Conservation (phyloP, 177 flowering plant species). For the Telopea speciosissima region DNA sequence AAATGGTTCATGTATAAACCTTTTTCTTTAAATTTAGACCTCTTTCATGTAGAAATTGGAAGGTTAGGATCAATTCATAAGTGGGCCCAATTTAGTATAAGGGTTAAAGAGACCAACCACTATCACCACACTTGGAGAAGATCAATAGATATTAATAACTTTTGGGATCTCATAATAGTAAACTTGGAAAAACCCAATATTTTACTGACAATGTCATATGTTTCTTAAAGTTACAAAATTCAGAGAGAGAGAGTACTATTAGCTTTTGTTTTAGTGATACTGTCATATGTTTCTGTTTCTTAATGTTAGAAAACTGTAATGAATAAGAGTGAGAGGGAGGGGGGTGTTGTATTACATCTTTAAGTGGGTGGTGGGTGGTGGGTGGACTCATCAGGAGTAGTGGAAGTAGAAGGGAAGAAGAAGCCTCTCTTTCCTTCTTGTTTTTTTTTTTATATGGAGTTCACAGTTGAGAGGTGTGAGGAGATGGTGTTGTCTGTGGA, state of each 20-base stretch:
- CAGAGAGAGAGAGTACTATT: conserved; percentile 20
- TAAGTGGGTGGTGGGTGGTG: conserved; percentile 12
- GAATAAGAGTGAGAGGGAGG: conserved; percentile 8
- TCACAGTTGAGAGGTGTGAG: conserved; percentile 32
- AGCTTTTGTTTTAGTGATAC: conserved; percentile 13
- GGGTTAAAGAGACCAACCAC: conserved; percentile 4
- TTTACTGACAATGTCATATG: conserved; percentile 30
- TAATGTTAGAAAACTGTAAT: conserved; percentile 18
- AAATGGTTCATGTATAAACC: background rate
- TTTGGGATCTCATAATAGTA: conserved; percentile 25
- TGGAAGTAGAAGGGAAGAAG: background rate
- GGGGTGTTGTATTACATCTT: conserved; percentile 14
- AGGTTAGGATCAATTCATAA: background rate
- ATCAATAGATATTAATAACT: conserved; percentile 25
- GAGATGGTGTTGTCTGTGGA: conserved; percentile 35
- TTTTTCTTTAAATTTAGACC: background rate
- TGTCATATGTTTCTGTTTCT: conserved; percentile 20
- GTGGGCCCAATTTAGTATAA: background rate
- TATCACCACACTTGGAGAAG: conserved; percentile 5
- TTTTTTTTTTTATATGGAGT: conserved; percentile 20
- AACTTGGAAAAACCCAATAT: conserved; percentile 10
- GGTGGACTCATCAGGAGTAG: background rate
- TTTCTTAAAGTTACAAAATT: conserved; percentile 29
- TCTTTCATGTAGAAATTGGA: background rate
- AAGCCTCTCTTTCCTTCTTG: background rate